phyloP scores from a whole-genome alignment of 2,329 filamentous ascomycete species.

The Knufia petricola region DNA sequence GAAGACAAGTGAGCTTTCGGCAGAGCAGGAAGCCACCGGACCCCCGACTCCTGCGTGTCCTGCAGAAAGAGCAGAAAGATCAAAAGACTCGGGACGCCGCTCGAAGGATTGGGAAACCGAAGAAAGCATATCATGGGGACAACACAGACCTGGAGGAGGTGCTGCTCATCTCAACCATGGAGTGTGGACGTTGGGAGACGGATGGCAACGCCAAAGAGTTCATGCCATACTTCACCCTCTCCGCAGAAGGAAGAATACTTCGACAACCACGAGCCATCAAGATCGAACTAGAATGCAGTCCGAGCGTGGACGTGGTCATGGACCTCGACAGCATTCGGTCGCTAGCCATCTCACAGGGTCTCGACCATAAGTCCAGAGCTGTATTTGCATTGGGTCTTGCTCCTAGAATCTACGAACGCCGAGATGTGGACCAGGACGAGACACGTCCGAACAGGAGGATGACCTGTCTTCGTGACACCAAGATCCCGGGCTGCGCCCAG shows the following conservation, averaged over 20 bases:
- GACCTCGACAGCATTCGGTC: not conserved
- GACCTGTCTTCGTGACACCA: constrained; percentile 12
- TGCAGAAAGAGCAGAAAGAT: constrained; percentile 7
- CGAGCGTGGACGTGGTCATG: not conserved
- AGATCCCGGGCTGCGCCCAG: not conserved
- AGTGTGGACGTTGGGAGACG: constrained; percentile 28
- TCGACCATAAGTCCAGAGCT: not conserved
- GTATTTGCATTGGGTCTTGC: not conserved
- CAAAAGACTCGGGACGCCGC: not conserved
- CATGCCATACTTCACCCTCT: constrained; percentile 39
- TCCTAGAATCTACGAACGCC: constrained; percentile 4
- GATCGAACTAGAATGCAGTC: not conserved
- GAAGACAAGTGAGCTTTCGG: constrained; percentile 22
- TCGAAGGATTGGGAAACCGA: not conserved
- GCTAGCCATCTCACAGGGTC: not conserved
- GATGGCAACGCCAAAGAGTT: constrained; percentile 45
- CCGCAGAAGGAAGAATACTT: not conserved
- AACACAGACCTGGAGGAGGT: constrained; percentile 25
- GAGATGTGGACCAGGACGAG: not conserved
- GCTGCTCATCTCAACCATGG: constrained; percentile 39
- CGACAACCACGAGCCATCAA: constrained; percentile 8
- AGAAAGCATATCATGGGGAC: constrained; percentile 27
- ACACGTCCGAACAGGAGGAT: constrained; percentile 30
- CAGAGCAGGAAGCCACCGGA: constrained; percentile 32
- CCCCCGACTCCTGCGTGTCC: constrained; percentile 25